Evolutionary conservation across 2,329 filamentous ascomycete genomes (phyloP), one percentile per base, ranked within the genome.

Genomic region (Cladosporium velox): DNA sequence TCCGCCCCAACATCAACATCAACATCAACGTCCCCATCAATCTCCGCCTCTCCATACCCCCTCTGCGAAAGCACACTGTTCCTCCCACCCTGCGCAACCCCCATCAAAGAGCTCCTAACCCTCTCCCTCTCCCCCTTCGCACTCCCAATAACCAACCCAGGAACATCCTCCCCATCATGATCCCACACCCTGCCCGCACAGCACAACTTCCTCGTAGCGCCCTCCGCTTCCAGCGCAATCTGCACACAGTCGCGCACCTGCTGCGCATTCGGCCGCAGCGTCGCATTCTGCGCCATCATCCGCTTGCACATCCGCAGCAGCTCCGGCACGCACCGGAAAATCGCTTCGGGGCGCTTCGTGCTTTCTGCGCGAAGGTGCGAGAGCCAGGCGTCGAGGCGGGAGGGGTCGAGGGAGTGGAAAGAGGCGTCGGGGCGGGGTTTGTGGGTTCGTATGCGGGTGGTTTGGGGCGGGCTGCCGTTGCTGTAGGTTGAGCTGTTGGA

Each of bases 341-440:
- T n/a, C 10, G 65, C 65, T n/a, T 72, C 70, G 68, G 72, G 65
- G 18, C 69, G 67, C 10, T 67, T 52, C 38, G 66, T 64, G 47
- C 70, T 72, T 32, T 75, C 74, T 7, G 71, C 69, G 24, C 71
- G 65, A 1, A 76, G 66, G 70, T 76, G 6, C 86, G 86, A 79
- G 80, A 91, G 89, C 90, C 90, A 93, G 15, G 82, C 82, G 68
- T 90, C 86, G 2, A 92, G 84, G 75, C 90, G 89, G 18, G 86
- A 84, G 1, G 90, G 80, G 70, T 92, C 91, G 15, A 60, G 55
- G 69, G 86, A 85, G 76, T 92, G 90, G 76, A 91, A 93, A 0
- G 88, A 91, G 0, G 88, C 84, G 77, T 92, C 90, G 8, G 85
- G 67, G 18, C 70, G 67, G 57, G 61, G 41, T 49, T 70, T 71